Base-by-base conservation (phyloP, 176 grass and related monocot species). In the Avena insularis region DNA sequence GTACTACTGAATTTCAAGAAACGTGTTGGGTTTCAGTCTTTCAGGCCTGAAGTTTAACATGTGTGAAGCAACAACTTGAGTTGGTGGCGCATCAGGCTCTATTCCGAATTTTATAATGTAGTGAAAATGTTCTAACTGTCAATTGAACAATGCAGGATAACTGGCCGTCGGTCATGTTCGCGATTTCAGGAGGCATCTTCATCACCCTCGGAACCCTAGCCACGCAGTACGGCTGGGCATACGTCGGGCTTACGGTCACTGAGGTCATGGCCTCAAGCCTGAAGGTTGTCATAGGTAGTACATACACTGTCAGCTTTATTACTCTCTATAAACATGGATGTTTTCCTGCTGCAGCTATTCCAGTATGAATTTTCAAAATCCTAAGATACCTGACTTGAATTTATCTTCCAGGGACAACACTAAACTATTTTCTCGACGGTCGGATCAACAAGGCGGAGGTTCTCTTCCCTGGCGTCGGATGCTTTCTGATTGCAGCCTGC, bases 191-290 rank as follows among this genome's bases (percentile, higher is more conserved):
- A 21, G 97, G 97, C 16, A 64, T 96, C 19, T 84, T 91, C n/a
- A 88, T 96, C 6, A 96, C 94, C 74, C 90, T 99, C 3, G 97
- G 97, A 8, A 99, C 92, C n/a, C 78, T 99, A 50, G 82, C 97
- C 15, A 99, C 97, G 17, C 97, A 99, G 83, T 99, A 99, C 58
- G 90, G 89, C 12, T 99, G 97, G 97, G 97, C 97, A 0, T 99
- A 85, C 65, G 91, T 99, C 9, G 97, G 96, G 1, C 88, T 98
- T 3, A 91, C 93, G 0, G 94, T 99, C 50, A 99, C 97, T 5
- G 97, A 99, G 80, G 91, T 99, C 77, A 99, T 99, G 79, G 92
- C 88, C 13, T 94, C 94, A 16, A 99, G 97, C 75, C 87, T 96
- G 48, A 94, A 91, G 13, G 97, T 99, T 46, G 97, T 99, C 80